Conservation (phyloP, 1,284 basidiomycete genomes). For the Malassezia restricta region DNA sequence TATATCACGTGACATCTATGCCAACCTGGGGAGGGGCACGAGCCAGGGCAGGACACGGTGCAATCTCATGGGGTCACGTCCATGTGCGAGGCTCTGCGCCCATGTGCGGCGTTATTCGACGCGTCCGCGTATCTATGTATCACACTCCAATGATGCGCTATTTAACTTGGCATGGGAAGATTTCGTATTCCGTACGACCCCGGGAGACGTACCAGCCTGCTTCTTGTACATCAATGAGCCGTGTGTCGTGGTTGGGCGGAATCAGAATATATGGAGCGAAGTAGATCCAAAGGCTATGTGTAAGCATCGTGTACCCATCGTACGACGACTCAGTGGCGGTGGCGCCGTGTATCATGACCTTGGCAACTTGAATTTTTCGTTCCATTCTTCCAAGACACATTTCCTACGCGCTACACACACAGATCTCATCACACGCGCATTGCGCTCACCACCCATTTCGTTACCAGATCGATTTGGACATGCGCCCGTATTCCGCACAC, state of each 20-base stretch:
- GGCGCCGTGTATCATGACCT: slow-evolving; percentile 94
- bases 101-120: neutral
- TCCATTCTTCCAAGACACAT: slow-evolving; percentile 67
- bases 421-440: slow-evolving; percentile 63
- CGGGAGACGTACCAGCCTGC: slow-evolving; percentile 50
- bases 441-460: slow-evolving; percentile 51
- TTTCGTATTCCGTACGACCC: slow-evolving; percentile 19
- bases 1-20: neutral
- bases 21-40: neutral
- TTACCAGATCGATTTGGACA: slow-evolving; percentile 7
- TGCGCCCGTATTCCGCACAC: slow-evolving; percentile 54
- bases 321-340: slow-evolving; percentile 82
- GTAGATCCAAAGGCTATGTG: slow-evolving; percentile 59
- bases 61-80: neutral
- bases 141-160: slow-evolving; percentile 68
- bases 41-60: neutral
- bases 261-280: slow-evolving; percentile 96
- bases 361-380: slow-evolving; percentile 94
- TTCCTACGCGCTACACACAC: slow-evolving; percentile 75
- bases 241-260: slow-evolving; percentile 86
- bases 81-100: neutral
- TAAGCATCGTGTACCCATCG: slow-evolving; percentile 58
- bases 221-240: slow-evolving; percentile 79
- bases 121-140: slow-evolving; percentile 54
- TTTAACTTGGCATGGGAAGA: slow-evolving; percentile 91